Evolutionary conservation across 2,329 filamentous ascomycete species (phyloP).

Genomic region (Fusarium falciforme): DNA sequence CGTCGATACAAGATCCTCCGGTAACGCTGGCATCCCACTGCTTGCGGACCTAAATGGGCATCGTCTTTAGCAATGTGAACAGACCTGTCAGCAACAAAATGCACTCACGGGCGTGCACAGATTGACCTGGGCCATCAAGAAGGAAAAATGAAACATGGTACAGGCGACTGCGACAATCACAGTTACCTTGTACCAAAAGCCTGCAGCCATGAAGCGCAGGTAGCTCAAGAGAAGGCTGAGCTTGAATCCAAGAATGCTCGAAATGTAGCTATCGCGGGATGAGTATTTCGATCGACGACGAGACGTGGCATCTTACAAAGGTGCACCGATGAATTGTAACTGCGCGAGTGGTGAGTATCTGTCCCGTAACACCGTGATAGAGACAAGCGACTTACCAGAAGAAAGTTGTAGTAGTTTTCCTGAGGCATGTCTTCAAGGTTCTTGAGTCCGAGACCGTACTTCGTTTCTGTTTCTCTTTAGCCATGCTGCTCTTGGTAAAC

Average conservation of each 20-base stretch:
- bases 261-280: constrained; percentile 50
- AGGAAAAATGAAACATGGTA: constrained; percentile 53
- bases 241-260: constrained; percentile 59
- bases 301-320: constrained; percentile 49
- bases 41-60: constrained; percentile 30
- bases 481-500: neutral
- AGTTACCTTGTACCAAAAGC: constrained; percentile 48
- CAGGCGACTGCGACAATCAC: constrained; percentile 50
- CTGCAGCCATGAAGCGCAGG: constrained; percentile 56
- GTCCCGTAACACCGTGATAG: neutral
- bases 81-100: neutral
- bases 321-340: constrained; percentile 55
- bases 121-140: constrained; percentile 51
- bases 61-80: neutral
- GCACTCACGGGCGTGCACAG: constrained; percentile 49
- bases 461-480: constrained; percentile 50
- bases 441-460: constrained; percentile 55
- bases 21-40: constrained; percentile 56
- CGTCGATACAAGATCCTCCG: constrained; percentile 51
- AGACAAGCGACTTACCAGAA: constrained; percentile 38
- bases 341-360: neutral
- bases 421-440: constrained; percentile 50
- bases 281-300: neutral
- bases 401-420: constrained; percentile 53
- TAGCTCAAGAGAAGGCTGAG: constrained; percentile 58